phyloP scores from a whole-genome alignment of 2,329 filamentous ascomycete genomes.

The Pseudonectria foliicola region DNA sequence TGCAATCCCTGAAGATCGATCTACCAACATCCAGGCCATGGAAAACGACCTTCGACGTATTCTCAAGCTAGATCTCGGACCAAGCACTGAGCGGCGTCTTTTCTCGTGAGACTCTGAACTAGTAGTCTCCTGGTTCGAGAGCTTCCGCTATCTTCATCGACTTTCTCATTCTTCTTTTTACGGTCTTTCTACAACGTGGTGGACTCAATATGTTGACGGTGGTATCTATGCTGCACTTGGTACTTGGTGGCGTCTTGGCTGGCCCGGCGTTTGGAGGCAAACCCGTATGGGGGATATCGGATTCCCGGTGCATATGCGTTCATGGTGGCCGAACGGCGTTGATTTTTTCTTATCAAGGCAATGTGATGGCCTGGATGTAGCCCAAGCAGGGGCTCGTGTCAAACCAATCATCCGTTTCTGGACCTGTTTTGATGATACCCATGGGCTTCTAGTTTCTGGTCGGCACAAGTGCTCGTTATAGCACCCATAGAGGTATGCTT shows the following conservation, averaged over 20 bases:
- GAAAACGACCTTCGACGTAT: constrained; percentile 48
- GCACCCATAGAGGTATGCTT: constrained; percentile 10
- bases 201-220: constrained; percentile 1
- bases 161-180: constrained; percentile 12
- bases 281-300: no score
- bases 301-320: no score
- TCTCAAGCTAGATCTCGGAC: constrained; percentile 36
- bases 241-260: constrained; percentile 3
- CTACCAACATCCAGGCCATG: constrained; percentile 38
- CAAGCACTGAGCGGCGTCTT: constrained; percentile 16
- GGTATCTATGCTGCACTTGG: not conserved
- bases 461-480: constrained; percentile 12
- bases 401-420: constrained; percentile 20
- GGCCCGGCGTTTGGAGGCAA: no score
- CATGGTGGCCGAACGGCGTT: not conserved
- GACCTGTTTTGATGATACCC: constrained; percentile 29
- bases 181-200: no score
- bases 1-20: constrained; percentile 6
- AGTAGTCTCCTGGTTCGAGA: constrained; percentile 11
- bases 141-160: constrained; percentile 14
- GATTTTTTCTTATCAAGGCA: not conserved
- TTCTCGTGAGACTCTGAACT: constrained; percentile 17
- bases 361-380: constrained; percentile 9
- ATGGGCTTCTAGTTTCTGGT: constrained; percentile 17
- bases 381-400: constrained; percentile 21